phyloP scores from a whole-genome alignment of 148 eudicot species.

The Rhododendron molle region DNA sequence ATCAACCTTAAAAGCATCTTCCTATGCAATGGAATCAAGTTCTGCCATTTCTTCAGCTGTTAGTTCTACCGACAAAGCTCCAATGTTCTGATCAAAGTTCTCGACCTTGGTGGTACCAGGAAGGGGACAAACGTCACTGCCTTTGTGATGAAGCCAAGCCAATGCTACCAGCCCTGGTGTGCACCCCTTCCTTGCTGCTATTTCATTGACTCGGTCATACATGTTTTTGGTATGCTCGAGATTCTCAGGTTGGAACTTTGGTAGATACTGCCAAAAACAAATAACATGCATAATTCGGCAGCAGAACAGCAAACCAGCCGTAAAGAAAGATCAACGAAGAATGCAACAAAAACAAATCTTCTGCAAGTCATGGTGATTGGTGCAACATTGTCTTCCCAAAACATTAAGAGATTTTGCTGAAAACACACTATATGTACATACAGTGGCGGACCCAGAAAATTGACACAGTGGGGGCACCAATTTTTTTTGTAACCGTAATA shows the following conservation, averaged over 20 bases:
- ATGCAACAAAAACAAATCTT: neutral
- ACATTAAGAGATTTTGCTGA: neutral
- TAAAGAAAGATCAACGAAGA: neutral
- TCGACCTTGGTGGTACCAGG: slow-evolving; percentile 18
- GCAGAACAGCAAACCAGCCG: neutral
- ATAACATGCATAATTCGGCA: neutral
- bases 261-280: neutral
- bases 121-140: slow-evolving; percentile 12
- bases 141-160: slow-evolving; percentile 20
- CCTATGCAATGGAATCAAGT: slow-evolving; percentile 11
- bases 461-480: too few species aligned
- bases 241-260: slow-evolving; percentile 14
- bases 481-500: too few species aligned
- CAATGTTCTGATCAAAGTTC: slow-evolving; percentile 15
- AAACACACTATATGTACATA: neutral
- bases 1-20: neutral
- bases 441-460: too few species aligned
- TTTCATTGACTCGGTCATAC: slow-evolving; percentile 11
- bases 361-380: neutral
- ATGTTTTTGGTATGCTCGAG: slow-evolving; percentile 11
- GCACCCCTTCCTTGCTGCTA: slow-evolving; percentile 14
- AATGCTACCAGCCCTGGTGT: slow-evolving; percentile 14
- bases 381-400: neutral
- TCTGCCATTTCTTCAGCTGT: slow-evolving; percentile 15
- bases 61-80: slow-evolving; percentile 12